A percentile compares a stretch with the other conserved stretches of the same genome.
Conservation (phyloP, 306 rosid genomes). For the Ormosia semicastrata region DNA sequence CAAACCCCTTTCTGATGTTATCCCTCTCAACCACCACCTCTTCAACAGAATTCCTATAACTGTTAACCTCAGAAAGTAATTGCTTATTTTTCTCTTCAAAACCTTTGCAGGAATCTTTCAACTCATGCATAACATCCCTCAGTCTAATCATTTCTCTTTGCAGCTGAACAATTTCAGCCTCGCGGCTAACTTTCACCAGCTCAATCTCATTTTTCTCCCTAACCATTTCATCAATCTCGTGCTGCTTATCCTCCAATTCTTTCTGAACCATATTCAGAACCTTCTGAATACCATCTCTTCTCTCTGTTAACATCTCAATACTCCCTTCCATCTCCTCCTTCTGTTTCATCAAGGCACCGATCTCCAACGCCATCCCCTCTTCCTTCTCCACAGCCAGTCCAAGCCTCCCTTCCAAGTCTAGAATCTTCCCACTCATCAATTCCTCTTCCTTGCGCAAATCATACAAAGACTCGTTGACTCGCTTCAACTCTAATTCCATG, state of each 20-base stretch:
- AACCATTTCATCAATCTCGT: slow-evolving; percentile 21
- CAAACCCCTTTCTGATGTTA: slow-evolving; percentile 26
- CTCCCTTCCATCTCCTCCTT: slow-evolving; percentile 38
- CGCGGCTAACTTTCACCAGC: slow-evolving; percentile 24
- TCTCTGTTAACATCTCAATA: slow-evolving; percentile 28
- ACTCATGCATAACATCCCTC: slow-evolving; percentile 19
- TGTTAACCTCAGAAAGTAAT: slow-evolving; percentile 32
- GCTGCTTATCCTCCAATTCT: slow-evolving; percentile 31
- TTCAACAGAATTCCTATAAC: slow-evolving; percentile 16
- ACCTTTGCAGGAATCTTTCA: slow-evolving; percentile 27
- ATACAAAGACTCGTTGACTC: slow-evolving; percentile 14
- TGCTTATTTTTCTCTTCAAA: slow-evolving; percentile 30
- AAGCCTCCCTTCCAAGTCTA: slow-evolving; percentile 30
- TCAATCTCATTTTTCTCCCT: slow-evolving; percentile 32
- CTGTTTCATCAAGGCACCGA: slow-evolving; percentile 27
- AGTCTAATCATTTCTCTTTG: slow-evolving; percentile 28
- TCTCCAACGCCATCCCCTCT: slow-evolving; percentile 33
- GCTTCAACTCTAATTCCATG: slow-evolving; percentile 38
- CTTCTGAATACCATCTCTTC: slow-evolving; percentile 10
- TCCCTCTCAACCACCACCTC: slow-evolving; percentile 25
- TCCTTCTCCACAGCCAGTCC: slow-evolving; percentile 33
- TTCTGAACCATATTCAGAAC: slow-evolving; percentile 7
- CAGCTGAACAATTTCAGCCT: slow-evolving; percentile 39
- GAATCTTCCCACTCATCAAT: slow-evolving; percentile 15
- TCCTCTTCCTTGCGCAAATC: slow-evolving; percentile 27